phyloP scores from a whole-genome alignment of 2,329 filamentous ascomycete species.

The Amphichorda felina region DNA sequence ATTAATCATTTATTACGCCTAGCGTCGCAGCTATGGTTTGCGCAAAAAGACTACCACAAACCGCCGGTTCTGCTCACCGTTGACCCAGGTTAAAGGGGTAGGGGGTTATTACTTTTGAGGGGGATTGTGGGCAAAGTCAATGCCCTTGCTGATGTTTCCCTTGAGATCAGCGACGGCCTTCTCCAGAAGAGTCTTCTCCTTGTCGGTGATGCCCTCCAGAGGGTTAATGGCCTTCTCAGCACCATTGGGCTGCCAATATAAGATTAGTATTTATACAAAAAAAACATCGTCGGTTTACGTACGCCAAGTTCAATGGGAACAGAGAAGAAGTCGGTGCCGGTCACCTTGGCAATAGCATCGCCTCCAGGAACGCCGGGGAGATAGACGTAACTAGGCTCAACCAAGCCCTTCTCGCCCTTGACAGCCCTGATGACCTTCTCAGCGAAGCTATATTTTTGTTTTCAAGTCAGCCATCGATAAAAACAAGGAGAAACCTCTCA shows the following conservation, averaged over 20 bases:
- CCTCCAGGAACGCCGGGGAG: constrained; percentile 82
- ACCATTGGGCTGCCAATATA: constrained; percentile 53
- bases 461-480: neutral
- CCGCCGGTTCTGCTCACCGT: constrained; percentile 4
- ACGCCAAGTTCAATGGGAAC: constrained; percentile 92
- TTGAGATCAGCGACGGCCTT: constrained; percentile 67
- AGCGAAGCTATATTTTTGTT: constrained; percentile 66
- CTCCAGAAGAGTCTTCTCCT: constrained; percentile 81
- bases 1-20: constrained; percentile 22
- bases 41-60: constrained; percentile 14
- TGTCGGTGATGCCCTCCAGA: constrained; percentile 63
- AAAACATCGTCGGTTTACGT: no score
- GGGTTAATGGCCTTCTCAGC: constrained; percentile 78
- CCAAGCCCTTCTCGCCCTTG: constrained; percentile 82
- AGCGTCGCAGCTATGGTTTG: constrained; percentile 18
- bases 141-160: constrained; percentile 89
- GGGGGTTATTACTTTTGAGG: constrained; percentile 62
- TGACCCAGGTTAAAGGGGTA: constrained; percentile 14
- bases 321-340: constrained; percentile 87
- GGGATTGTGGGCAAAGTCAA: constrained; percentile 79
- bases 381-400: constrained; percentile 95
- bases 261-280: constrained; percentile 20
- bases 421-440: constrained; percentile 84
- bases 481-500: constrained; percentile 1
- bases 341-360: constrained; percentile 72